phyloP scores from a whole-genome alignment of 1,139 yeast species.

The Ogataea hybrid region DNA sequence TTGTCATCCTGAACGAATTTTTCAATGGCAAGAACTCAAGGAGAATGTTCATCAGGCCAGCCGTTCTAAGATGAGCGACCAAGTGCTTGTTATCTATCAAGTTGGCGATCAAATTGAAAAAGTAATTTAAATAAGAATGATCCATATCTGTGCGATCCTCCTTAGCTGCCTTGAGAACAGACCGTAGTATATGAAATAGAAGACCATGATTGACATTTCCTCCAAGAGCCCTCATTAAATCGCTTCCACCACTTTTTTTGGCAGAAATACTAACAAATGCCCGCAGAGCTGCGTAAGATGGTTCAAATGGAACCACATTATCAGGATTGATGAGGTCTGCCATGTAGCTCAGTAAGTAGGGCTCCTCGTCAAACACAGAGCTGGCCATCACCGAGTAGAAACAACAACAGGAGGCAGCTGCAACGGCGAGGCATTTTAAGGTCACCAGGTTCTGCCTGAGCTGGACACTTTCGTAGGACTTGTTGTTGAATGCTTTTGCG shows the following conservation, averaged over 20 bases:
- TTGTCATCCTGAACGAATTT: conserved; percentile 52
- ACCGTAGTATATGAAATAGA: conserved; percentile 68
- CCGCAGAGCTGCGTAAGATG: conserved; percentile 60
- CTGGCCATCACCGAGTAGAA: conserved; percentile 56
- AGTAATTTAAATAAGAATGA: conserved; percentile 51
- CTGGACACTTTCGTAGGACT: conserved; percentile 50
- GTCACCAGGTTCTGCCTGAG: conserved; percentile 60
- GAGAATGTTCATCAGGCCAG: conserved; percentile 71
- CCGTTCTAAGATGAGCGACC: conserved; percentile 50
- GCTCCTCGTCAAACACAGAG: conserved; percentile 70
- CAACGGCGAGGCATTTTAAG: conserved; percentile 66
- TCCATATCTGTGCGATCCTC: conserved; percentile 37
- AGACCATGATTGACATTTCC: conserved; percentile 89
- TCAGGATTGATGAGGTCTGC: conserved; percentile 69
- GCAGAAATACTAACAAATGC: conserved; percentile 71
- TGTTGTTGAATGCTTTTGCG: conserved; percentile 67
- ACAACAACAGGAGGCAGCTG: conserved; percentile 51
- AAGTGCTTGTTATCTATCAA: conserved; percentile 54
- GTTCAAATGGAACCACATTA: conserved; percentile 45
- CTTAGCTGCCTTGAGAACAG: conserved; percentile 49
- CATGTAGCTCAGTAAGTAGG: conserved; percentile 67
- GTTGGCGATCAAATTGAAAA: conserved; percentile 58
- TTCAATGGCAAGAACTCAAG: conserved; percentile 58
- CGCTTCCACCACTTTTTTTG: conserved; percentile 72
- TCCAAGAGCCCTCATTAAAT: conserved; percentile 77